Conservation (phyloP, 176 grass and related monocot species). For the Cenchrus fungigraminus region DNA sequence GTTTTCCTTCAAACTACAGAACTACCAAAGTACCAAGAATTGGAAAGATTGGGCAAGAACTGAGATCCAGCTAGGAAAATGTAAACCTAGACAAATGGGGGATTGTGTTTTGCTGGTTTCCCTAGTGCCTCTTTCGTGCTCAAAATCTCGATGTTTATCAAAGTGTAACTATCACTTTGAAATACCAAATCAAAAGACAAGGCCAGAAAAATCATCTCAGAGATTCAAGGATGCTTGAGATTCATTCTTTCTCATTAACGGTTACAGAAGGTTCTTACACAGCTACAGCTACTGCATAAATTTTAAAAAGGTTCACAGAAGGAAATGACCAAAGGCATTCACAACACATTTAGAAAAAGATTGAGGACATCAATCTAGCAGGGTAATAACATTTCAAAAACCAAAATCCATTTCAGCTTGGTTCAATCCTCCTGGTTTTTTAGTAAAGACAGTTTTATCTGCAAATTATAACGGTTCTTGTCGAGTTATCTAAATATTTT, state of each 20-base stretch:
- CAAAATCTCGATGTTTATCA: constrained; percentile 5
- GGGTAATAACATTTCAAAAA: background rate
- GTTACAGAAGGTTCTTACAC: background rate
- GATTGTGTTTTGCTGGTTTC: background rate
- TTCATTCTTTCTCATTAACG: background rate
- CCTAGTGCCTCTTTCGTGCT: background rate
- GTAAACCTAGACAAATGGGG: background rate
- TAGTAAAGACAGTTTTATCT: background rate
- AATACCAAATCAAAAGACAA: background rate
- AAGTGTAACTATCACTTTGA: background rate
- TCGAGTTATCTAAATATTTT: background rate
- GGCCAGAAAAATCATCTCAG: background rate
- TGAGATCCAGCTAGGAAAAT: background rate
- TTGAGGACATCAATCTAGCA: background rate
- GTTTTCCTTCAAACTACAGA: constrained; percentile 8
- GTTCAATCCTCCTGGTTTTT: constrained; percentile 8
- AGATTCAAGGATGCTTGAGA: background rate
- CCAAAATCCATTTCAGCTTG: background rate
- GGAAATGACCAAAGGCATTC: background rate
- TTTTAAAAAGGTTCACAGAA: background rate
- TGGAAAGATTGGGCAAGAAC: constrained; percentile 8
- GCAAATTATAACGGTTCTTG: background rate
- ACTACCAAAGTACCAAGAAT: constrained; percentile 31
- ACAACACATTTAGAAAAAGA: background rate
- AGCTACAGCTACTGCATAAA: background rate